phyloP scores from a whole-genome alignment of 169 alveolate genomes.

The Eimeria acervulina region DNA sequence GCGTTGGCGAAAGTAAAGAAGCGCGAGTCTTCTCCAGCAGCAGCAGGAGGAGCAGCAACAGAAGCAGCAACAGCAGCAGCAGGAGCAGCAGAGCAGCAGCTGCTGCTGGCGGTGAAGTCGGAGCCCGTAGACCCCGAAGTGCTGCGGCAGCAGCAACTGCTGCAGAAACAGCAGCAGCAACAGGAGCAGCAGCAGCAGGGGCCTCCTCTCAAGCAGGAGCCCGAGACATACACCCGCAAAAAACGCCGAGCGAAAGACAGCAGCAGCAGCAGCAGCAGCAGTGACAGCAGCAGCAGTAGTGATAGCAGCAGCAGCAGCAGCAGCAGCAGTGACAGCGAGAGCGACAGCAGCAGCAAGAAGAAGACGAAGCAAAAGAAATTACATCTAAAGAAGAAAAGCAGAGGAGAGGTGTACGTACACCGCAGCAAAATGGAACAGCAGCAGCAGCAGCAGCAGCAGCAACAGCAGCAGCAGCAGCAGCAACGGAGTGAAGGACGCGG shows the following conservation, averaged over 20 bases:
- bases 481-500: background rate
- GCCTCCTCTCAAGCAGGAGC: background rate
- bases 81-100: slow-evolving; percentile 17
- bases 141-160: background rate
- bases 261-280: slow-evolving; percentile 43
- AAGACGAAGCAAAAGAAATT: background rate
- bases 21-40: slow-evolving; percentile 17
- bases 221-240: background rate
- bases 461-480: slow-evolving; percentile 59
- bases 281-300: too few relatives aligned
- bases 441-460: slow-evolving; percentile 50
- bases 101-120: slow-evolving; percentile 30
- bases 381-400: background rate
- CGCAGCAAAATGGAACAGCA: background rate
- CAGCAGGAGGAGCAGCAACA: slow-evolving; percentile 28
- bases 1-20: background rate
- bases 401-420: background rate
- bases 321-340: slow-evolving; percentile 22
- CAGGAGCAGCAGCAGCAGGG: slow-evolving; percentile 13
- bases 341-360: slow-evolving; percentile 49
- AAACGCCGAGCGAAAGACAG: too few relatives aligned
- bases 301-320: slow-evolving; percentile 72
- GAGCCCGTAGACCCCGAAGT: slow-evolving; percentile 48
- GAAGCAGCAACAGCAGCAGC: slow-evolving; percentile 21
- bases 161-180: slow-evolving; percentile 27